These are phyloP conservation scores for Nidularia pulvinata DNA, from an alignment of 768 basidiomycete genomes.

Conservation along the genomic window DNA sequence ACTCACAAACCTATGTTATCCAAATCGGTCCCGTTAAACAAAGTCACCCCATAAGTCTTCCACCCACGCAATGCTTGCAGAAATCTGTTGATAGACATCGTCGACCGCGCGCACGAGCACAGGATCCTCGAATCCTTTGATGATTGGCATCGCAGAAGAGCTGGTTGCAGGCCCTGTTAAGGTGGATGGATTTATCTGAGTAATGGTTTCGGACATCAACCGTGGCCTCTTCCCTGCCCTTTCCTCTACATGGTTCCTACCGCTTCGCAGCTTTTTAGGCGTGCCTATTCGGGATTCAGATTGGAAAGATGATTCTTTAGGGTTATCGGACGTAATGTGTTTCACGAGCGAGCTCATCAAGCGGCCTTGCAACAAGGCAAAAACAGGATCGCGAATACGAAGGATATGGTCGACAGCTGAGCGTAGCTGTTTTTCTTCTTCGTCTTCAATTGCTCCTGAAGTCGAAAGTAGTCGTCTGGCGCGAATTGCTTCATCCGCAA, in stretches of 20 bases:
- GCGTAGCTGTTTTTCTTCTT: constrained; percentile 54
- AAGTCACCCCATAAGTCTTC: constrained; percentile 54
- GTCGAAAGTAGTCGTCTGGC: constrained; percentile 30
- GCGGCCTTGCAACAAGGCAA: constrained; percentile 58
- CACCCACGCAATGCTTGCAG: constrained; percentile 49
- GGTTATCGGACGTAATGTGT: constrained; percentile 7
- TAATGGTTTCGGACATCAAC: constrained; percentile 4
- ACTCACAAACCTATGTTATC: no score
- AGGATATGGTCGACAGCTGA: constrained; percentile 65
- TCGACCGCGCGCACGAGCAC: constrained; percentile 42
- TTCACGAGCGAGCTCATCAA: constrained; percentile 40
- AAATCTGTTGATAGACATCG: constrained; percentile 39
- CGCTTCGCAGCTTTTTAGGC: constrained; percentile 32
- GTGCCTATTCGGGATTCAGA: constrained; percentile 6
- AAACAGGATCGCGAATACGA: constrained; percentile 64
- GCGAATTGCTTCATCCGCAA: constrained; percentile 74
- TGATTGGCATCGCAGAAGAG: constrained; percentile 8
- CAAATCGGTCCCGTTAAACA: constrained; percentile 1
- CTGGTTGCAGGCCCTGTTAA: not conserved
- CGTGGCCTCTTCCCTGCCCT: constrained; percentile 14
- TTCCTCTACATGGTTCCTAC: constrained; percentile 16
- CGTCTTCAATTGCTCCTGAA: constrained; percentile 16
- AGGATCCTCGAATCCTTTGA: constrained; percentile 73
- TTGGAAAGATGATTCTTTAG: not conserved
- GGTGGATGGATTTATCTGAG: not conserved